Evolutionary conservation across 2,329 filamentous ascomycete genomes (phyloP).

Genomic region (Nakataea oryzae): DNA sequence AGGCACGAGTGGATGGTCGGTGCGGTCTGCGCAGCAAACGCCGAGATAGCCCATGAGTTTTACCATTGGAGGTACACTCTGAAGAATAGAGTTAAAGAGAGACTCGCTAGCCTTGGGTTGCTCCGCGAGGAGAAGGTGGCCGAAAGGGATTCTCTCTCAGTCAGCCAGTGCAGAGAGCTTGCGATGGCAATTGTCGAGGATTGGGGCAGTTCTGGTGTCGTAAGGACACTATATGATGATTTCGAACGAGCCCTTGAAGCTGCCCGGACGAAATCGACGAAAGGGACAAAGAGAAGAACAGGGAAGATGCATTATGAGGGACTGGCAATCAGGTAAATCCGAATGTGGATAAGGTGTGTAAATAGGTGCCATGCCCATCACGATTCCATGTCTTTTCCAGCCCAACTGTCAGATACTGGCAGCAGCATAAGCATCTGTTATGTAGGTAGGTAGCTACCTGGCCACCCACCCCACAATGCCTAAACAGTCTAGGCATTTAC

Average conservation of each 20-base stretch:
- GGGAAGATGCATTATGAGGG: no score
- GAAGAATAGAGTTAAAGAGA: slow-evolving; percentile 59
- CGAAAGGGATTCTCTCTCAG: slow-evolving; percentile 49
- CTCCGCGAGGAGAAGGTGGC: slow-evolving; percentile 46
- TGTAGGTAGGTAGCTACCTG: no score
- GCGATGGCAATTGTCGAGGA: slow-evolving; percentile 53
- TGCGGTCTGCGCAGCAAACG: slow-evolving; percentile 33
- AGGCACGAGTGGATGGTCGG: slow-evolving; percentile 30
- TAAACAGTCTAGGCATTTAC: no score
- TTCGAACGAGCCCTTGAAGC: slow-evolving; percentile 54
- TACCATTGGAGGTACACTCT: slow-evolving; percentile 68
- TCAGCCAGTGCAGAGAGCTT: slow-evolving; percentile 45
- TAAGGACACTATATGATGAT: slow-evolving; percentile 51
- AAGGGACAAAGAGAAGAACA: background rate
- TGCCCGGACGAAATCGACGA: slow-evolving; percentile 34
- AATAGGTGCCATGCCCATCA: no score
- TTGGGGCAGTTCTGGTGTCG: slow-evolving; percentile 50
- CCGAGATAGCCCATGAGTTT: slow-evolving; percentile 59
- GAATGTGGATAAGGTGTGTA: no score
- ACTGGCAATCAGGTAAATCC: no score
- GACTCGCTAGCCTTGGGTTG: slow-evolving; percentile 47
- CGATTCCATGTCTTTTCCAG: no score
- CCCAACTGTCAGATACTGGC: no score
- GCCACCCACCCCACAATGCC: no score
- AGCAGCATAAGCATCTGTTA: no score